A percentile compares a stretch with the other conserved stretches of the same genome.
phyloP scores from a whole-genome alignment of 1,284 basidiomycete species.

The Cerioporus squamosus region DNA sequence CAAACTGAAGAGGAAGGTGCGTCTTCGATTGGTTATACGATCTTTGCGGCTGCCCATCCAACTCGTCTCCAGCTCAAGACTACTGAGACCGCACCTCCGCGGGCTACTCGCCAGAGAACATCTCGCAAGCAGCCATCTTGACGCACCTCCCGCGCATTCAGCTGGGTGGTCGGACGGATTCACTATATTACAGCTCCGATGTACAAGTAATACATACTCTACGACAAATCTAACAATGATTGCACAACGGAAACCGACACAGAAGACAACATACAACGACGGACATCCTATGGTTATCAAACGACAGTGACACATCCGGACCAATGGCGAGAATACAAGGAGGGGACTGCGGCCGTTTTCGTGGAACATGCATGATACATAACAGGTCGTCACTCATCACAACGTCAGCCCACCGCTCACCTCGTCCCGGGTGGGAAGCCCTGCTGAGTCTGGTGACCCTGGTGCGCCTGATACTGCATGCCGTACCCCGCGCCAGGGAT shows the following conservation, averaged over 20 bases:
- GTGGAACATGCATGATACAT: neutral
- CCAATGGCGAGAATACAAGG: neutral
- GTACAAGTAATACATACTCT: conserved; percentile 1
- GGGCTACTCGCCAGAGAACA: conserved; percentile 3
- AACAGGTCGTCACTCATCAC: neutral
- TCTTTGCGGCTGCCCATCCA: neutral
- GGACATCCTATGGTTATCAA: conserved; percentile 8
- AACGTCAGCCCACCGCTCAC: neutral
- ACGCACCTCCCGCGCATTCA: neutral
- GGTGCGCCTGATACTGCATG: conserved; percentile 34
- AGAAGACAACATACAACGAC: neutral
- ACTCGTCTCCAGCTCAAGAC: conserved; percentile 3
- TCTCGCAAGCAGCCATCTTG: conserved; percentile 2
- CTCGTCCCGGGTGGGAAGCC: neutral
- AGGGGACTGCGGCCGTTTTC: neutral
- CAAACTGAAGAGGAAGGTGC: conserved; percentile 29
- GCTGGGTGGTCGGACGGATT: neutral
- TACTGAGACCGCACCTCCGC: neutral
- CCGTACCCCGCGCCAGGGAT: conserved; percentile 41
- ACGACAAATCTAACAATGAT: neutral
- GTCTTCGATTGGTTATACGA: neutral
- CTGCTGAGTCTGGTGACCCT: conserved; percentile 8
- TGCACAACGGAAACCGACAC: neutral
- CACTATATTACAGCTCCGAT: neutral
- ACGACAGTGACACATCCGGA: conserved; percentile 6